Percentiles rank a stretch among this genome's conserved stretches.
These are phyloP conservation scores for Nicotiana obtusifolia DNA, from an alignment of 257 asterid species.

Conservation along the genomic window DNA sequence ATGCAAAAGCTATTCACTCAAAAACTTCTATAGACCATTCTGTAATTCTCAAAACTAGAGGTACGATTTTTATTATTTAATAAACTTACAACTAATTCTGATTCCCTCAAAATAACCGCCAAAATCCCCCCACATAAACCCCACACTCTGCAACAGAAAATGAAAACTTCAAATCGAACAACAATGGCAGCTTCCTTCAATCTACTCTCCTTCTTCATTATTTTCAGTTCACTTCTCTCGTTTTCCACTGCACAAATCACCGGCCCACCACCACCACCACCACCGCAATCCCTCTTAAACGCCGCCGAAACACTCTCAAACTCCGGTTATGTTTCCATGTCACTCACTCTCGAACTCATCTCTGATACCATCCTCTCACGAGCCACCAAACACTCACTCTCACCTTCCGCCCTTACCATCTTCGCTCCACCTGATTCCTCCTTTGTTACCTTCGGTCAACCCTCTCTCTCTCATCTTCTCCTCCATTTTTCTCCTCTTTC, in stretches of 20 bases:
- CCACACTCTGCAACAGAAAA: not conserved
- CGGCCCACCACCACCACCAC: conserved; percentile 16
- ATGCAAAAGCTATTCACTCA: too few species aligned
- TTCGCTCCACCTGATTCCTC: conserved; percentile 75
- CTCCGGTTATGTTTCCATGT: conserved; percentile 67
- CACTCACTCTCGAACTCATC: conserved; percentile 54
- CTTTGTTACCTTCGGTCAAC: conserved; percentile 55
- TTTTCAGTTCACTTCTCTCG: conserved; percentile 25
- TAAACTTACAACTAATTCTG: not conserved
- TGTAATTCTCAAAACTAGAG: not conserved
- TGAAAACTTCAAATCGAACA: not conserved
- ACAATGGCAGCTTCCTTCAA: conserved; percentile 31
- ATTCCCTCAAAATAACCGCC: not conserved
- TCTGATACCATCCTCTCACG: conserved; percentile 32
- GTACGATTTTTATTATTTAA: not conserved
- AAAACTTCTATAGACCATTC: too few species aligned
- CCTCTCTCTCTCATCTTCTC: conserved; percentile 55
- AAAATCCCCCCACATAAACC: not conserved
- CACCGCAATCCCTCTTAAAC: conserved; percentile 34
- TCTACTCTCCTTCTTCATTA: conserved; percentile 11
- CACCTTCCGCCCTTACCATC: conserved; percentile 39
- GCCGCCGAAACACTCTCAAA: conserved; percentile 69
- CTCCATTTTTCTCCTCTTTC: conserved; percentile 72
- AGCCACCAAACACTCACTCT: conserved; percentile 22
- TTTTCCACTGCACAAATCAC: conserved; percentile 30